These are phyloP conservation scores for Cercospora berteroae DNA, from an alignment of 2,329 filamentous ascomycete genomes.

Conservation along the genomic window DNA sequence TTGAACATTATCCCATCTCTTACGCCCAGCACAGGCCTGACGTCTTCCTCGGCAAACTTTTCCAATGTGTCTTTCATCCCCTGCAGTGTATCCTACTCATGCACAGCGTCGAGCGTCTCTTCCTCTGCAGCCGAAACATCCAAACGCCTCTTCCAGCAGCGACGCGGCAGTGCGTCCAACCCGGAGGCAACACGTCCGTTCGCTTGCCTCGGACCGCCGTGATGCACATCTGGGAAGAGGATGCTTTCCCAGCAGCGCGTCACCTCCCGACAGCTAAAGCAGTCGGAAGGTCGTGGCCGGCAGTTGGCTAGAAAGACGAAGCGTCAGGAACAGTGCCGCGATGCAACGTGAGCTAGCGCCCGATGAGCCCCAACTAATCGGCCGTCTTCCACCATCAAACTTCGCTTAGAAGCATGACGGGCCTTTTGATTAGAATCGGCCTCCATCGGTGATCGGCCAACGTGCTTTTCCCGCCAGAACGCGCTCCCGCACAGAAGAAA, in stretches of 20 bases:
- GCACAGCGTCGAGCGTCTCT: background rate
- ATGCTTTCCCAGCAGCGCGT: constrained; percentile 2
- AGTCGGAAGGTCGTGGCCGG: background rate
- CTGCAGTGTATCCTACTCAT: background rate
- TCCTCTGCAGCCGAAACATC: background rate
- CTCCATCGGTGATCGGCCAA: background rate
- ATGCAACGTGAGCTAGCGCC: constrained; percentile 6
- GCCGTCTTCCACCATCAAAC: background rate
- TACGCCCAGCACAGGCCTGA: background rate
- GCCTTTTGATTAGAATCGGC: background rate
- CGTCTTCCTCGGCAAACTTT: background rate
- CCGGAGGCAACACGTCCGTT: background rate
- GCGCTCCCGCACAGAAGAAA: background rate
- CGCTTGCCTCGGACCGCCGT: background rate
- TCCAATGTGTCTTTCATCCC: background rate
- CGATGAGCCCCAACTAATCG: constrained; percentile 7
- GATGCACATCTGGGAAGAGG: constrained; percentile 1
- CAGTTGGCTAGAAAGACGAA: constrained; percentile 4
- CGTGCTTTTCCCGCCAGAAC: background rate
- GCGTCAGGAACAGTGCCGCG: constrained; percentile 1
- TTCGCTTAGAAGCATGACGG: background rate
- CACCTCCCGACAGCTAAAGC: constrained; percentile 12
- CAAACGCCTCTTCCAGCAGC: background rate
- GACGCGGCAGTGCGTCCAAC: background rate
- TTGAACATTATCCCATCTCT: background rate